A percentile compares a stretch with the other conserved stretches of the same genome.
Conservation (phyloP, 768 basidiomycete genomes). For the Hericium alpestre region DNA sequence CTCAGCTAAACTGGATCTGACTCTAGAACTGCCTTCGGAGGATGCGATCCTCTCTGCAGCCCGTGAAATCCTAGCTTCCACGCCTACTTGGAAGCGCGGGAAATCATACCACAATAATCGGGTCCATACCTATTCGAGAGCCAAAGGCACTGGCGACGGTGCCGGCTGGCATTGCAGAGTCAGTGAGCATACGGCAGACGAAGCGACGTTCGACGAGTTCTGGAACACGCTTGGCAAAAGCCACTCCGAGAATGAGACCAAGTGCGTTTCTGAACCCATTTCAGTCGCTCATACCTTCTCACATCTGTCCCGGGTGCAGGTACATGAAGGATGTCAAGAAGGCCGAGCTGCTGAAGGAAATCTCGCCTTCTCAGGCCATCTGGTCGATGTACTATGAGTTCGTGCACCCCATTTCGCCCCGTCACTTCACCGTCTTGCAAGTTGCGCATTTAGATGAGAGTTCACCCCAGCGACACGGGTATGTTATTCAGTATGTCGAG, state of each 20-base stretch:
- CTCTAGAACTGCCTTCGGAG: slow-evolving; percentile 50
- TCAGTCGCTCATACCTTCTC: neutral
- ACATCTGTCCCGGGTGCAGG: slow-evolving; percentile 23
- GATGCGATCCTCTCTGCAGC: slow-evolving; percentile 45
- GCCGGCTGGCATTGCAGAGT: slow-evolving; percentile 60
- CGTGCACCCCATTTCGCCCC: slow-evolving; percentile 49
- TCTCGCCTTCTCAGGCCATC: slow-evolving; percentile 54
- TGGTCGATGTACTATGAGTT: slow-evolving; percentile 71
- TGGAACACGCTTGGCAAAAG: slow-evolving; percentile 59
- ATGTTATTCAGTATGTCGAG: neutral
- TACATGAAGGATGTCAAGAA: slow-evolving; percentile 58
- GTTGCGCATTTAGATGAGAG: slow-evolving; percentile 41
- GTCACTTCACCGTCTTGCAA: slow-evolving; percentile 69
- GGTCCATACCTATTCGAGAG: slow-evolving; percentile 45
- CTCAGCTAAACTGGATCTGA: neutral
- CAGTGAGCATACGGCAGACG: slow-evolving; percentile 54
- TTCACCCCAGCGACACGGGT: slow-evolving; percentile 47
- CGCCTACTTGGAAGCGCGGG: slow-evolving; percentile 53
- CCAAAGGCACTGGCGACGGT: slow-evolving; percentile 44
- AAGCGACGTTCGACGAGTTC: slow-evolving; percentile 62
- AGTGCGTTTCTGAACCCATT: slow-evolving; percentile 30
- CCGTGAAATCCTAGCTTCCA: slow-evolving; percentile 44
- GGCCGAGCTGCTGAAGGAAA: slow-evolving; percentile 46
- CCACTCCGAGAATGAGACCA: slow-evolving; percentile 59
- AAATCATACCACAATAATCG: slow-evolving; percentile 44